These are phyloP conservation scores for Talaromyces rugulosus DNA, from an alignment of 2,329 filamentous ascomycete species.

Conservation along the genomic window DNA sequence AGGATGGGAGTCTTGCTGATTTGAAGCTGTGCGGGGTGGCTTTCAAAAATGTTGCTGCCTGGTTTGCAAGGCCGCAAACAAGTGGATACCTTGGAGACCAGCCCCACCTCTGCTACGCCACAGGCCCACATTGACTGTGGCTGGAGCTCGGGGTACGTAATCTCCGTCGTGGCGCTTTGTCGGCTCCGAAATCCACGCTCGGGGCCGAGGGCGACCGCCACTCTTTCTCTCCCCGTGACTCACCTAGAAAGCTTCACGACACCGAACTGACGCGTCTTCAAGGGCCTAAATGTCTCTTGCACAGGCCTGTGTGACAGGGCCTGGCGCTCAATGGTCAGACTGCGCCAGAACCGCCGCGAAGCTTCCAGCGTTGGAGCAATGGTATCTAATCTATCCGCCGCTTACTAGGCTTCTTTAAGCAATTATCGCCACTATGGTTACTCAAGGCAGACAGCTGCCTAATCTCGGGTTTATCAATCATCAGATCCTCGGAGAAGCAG, in stretches of 20 bases:
- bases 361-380: conserved; percentile 7
- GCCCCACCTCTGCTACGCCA: not conserved
- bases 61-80: no score
- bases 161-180: not conserved
- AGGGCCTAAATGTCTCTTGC: not conserved
- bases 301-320: not conserved
- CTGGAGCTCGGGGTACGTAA: not conserved
- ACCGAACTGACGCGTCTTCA: not conserved
- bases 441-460: conserved; percentile 2
- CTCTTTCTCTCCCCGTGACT: not conserved
- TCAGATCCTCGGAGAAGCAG: not conserved
- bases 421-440: conserved; percentile 5
- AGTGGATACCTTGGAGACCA: no score
- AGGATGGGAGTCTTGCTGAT: not conserved
- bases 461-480: not conserved
- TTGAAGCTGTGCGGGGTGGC: no score
- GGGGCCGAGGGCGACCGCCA: not conserved
- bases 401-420: not conserved
- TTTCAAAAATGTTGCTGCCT: no score
- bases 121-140: not conserved
- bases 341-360: conserved; percentile 5
- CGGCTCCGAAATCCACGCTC: not conserved
- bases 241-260: not conserved
- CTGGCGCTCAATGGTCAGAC: not conserved
- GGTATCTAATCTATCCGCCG: not conserved